phyloP scores from a whole-genome alignment of 2,329 filamentous ascomycete genomes.

The Chaetomiaceae sp. region DNA sequence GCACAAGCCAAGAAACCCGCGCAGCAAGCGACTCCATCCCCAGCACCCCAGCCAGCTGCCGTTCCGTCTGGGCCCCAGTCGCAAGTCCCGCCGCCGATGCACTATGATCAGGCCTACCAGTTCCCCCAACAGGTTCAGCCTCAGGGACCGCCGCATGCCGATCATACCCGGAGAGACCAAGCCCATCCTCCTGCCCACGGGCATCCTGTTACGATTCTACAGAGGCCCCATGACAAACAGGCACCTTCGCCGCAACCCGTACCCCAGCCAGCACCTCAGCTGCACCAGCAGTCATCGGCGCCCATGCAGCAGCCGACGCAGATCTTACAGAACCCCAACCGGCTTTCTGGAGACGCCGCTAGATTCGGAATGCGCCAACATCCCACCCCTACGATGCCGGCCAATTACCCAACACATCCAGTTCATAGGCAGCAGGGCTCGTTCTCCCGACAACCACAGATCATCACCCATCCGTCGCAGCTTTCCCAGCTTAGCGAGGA shows the following conservation, averaged over 20 bases:
- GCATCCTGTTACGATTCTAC: slow-evolving; percentile 52
- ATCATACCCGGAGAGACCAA: slow-evolving; percentile 16
- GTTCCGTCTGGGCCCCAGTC: slow-evolving; percentile 27
- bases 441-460: slow-evolving; percentile 52
- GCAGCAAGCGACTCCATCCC: slow-evolving; percentile 34
- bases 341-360: slow-evolving; percentile 48
- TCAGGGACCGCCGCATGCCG: slow-evolving; percentile 18
- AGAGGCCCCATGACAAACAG: slow-evolving; percentile 47
- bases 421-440: slow-evolving; percentile 48
- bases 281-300: slow-evolving; percentile 29
- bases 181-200: slow-evolving; percentile 36
- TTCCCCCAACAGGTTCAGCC: slow-evolving; percentile 23
- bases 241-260: slow-evolving; percentile 34
- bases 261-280: slow-evolving; percentile 29
- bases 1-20: slow-evolving; percentile 56
- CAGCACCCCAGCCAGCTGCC: slow-evolving; percentile 9
- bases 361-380: slow-evolving; percentile 34
- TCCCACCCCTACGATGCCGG: slow-evolving; percentile 28
- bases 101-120: slow-evolving; percentile 24
- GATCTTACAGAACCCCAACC: slow-evolving; percentile 74
- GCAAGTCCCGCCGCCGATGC: slow-evolving; percentile 30
- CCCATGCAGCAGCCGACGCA: slow-evolving; percentile 63
- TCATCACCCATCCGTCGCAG: slow-evolving; percentile 62
- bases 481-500: slow-evolving; percentile 75
- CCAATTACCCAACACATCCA: slow-evolving; percentile 27